phyloP scores from a whole-genome alignment of 148 eudicot genomes.

The Fagopyrum esculentum region DNA sequence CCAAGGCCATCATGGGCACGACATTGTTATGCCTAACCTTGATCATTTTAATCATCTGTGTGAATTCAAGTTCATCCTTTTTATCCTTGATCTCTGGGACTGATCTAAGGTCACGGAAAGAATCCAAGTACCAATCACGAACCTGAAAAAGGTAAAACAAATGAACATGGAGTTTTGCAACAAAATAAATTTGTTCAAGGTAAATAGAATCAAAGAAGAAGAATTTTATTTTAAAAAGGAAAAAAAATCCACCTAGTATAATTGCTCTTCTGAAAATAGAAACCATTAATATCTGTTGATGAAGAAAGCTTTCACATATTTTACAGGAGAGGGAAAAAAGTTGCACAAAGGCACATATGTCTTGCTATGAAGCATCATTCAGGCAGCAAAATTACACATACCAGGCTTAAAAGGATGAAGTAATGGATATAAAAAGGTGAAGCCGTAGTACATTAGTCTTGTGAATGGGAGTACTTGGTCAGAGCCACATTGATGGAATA shows the following conservation, averaged over 20 bases:
- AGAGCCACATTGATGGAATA: background rate
- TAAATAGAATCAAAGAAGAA: background rate
- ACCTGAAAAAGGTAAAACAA: conserved; percentile 37
- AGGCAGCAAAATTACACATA: background rate
- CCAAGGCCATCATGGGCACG: conserved; percentile 95
- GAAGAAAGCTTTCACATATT: background rate
- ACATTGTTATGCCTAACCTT: conserved; percentile 96
- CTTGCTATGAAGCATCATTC: background rate
- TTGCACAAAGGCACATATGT: background rate
- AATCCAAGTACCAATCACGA: conserved; percentile 93
- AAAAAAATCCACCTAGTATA: background rate
- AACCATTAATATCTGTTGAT: background rate
- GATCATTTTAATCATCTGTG: conserved; percentile 78
- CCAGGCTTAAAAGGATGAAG: background rate
- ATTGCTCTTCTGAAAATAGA: background rate
- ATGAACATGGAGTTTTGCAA: background rate
- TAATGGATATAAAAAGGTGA: background rate
- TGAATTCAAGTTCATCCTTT: conserved; percentile 71
- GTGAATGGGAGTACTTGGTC: background rate
- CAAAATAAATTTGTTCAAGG: background rate
- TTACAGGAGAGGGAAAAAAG: background rate
- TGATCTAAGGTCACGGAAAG: conserved; percentile 84
- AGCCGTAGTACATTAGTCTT: background rate
- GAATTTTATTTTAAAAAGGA: background rate
- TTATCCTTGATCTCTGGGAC: conserved; percentile 64